These are phyloP conservation scores for Dittrichia graveolens DNA, from an alignment of 129 eudicot genomes.

Conservation along the genomic window DNA sequence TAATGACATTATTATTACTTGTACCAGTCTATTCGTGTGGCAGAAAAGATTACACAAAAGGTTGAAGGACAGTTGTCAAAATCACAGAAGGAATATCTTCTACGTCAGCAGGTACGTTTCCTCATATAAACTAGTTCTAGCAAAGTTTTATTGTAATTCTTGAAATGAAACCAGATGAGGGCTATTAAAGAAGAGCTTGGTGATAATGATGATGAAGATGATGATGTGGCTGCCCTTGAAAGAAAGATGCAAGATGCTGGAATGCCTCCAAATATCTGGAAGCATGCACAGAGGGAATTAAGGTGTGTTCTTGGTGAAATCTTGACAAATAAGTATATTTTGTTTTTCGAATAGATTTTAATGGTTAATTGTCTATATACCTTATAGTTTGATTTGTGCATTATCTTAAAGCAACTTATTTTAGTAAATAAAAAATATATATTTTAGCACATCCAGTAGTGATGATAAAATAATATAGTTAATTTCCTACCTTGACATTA, in stretches of 20 bases:
- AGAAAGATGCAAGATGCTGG: conserved; percentile 95
- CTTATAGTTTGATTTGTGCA: neutral
- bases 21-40: conserved; percentile 86
- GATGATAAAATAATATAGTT: too few relatives aligned
- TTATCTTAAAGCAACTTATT: neutral
- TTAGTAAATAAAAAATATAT: neutral
- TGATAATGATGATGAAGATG: conserved; percentile 94
- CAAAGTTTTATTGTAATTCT: neutral
- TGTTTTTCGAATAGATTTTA: neutral
- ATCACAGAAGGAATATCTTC: conserved; percentile 86
- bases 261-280: conserved; percentile 93
- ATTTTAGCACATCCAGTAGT: conserved; percentile 1
- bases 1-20: conserved; percentile 24
- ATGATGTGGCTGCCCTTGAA: conserved; percentile 90
- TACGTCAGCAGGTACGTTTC: conserved; percentile 83
- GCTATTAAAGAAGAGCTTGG: conserved; percentile 99
- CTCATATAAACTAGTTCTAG: conserved; percentile 4
- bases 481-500: conserved; percentile 17
- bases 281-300: conserved; percentile 93
- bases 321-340: neutral
- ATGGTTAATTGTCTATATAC: neutral
- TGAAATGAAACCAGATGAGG: conserved; percentile 61
- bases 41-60: conserved; percentile 95
- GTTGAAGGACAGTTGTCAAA: conserved; percentile 95
- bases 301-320: conserved; percentile 42